phyloP scores from a whole-genome alignment of 805 yeast species.

The Grigorovia humatica region DNA sequence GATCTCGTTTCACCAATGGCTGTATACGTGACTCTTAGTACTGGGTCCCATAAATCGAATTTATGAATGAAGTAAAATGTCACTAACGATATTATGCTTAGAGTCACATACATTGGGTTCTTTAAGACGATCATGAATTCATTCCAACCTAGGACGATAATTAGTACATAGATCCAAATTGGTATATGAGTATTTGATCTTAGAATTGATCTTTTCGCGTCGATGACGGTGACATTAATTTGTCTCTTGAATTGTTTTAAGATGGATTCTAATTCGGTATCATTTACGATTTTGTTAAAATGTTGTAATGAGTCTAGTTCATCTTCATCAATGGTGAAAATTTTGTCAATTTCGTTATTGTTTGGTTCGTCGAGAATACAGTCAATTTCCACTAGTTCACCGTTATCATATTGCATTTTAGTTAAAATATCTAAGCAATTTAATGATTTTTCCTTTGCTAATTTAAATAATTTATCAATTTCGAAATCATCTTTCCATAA shows the following conservation, averaged over 20 bases:
- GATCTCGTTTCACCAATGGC: conserved; percentile 46
- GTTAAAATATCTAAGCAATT: conserved; percentile 49
- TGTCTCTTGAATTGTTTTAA: conserved; percentile 56
- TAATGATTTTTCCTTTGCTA: conserved; percentile 51
- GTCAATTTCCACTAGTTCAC: conserved; percentile 51
- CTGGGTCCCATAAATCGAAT: conserved; percentile 69
- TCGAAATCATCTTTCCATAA: conserved; percentile 69
- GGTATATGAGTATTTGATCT: conserved; percentile 76
- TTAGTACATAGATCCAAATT: conserved; percentile 60
- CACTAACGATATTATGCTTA: conserved; percentile 47
- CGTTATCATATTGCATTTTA: conserved; percentile 42
- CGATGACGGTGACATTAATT: conserved; percentile 70
- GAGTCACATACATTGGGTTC: conserved; percentile 71
- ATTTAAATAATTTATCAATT: conserved; percentile 56
- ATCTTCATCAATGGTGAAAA: conserved; percentile 25
- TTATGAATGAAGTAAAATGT: conserved; percentile 58
- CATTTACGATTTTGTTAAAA: conserved; percentile 49
- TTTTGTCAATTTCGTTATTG: neutral
- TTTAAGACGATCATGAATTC: conserved; percentile 82
- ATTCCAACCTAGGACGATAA: conserved; percentile 85
- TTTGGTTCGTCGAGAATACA: conserved; percentile 31
- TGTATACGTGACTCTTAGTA: conserved; percentile 46
- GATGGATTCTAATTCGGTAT: conserved; percentile 47
- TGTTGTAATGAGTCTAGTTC: conserved; percentile 33
- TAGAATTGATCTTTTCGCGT: conserved; percentile 79